Conservation (phyloP, 164 flowering plant species). For the Berberis thunbergii region DNA sequence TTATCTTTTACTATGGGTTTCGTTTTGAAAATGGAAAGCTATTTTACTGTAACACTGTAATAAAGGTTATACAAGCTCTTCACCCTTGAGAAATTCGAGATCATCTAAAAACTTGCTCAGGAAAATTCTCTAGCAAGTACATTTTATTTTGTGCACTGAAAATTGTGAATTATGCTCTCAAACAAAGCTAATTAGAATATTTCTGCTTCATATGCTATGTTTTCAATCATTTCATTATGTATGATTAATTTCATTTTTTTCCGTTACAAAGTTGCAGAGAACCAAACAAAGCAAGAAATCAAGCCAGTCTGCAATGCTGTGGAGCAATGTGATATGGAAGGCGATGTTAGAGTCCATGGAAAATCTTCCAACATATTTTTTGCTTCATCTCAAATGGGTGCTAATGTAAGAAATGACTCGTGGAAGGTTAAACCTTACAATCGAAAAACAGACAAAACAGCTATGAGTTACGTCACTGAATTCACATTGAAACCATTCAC, state of each 20-base stretch:
- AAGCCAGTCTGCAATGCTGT: conserved; percentile 24
- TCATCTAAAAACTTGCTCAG: too few species aligned
- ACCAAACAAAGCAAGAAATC: neutral
- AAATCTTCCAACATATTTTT: conserved; percentile 40
- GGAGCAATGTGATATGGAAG: conserved; percentile 33
- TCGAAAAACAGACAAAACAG: conserved; percentile 35
- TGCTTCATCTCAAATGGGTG: conserved; percentile 11
- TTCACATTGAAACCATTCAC: conserved; percentile 23
- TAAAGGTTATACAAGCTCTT: too few species aligned
- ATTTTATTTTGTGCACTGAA: neutral
- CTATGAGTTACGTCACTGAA: conserved; percentile 28
- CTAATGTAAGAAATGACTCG: conserved; percentile 15
- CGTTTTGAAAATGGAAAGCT: too few species aligned
- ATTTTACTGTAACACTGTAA: too few species aligned
- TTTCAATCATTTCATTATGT: too few species aligned
- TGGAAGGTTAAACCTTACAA: conserved; percentile 64
- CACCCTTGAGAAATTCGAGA: too few species aligned
- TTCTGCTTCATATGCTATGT: too few species aligned
- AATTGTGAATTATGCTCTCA: too few species aligned
- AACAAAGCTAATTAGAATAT: too few species aligned
- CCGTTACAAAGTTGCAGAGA: conserved; percentile 3
- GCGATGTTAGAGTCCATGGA: conserved; percentile 48
- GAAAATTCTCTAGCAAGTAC: neutral
- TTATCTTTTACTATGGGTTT: too few species aligned
- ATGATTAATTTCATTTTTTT: neutral